Evolutionary conservation across 2,329 filamentous ascomycete genomes (phyloP).

Genomic region (Penicillium sp.): DNA sequence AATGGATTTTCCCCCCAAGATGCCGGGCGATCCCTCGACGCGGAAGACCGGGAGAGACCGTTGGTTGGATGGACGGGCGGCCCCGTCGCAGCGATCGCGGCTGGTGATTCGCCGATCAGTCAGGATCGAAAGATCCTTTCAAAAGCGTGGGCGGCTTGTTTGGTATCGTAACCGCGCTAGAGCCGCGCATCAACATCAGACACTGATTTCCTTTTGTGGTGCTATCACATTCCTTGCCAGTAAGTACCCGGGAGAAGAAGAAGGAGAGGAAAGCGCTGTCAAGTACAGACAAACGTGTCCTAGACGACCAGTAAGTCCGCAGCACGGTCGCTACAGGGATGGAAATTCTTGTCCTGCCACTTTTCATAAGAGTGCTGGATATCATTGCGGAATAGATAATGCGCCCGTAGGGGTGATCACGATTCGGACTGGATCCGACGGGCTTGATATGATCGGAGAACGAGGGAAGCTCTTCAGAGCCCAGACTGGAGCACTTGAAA

Average conservation of each 20-base stretch:
- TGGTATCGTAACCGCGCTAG: not conserved
- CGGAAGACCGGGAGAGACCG: slow-evolving; percentile 19
- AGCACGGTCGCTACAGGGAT: too few relatives aligned
- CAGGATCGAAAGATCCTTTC: not conserved
- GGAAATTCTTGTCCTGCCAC: not conserved
- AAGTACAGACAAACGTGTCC: not conserved
- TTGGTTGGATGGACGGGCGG: slow-evolving; percentile 10
- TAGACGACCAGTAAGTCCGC: not conserved
- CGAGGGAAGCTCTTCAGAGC: not conserved
- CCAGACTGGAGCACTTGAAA: not conserved
- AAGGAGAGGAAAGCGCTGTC: not conserved
- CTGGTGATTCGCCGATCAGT: slow-evolving; percentile 16
- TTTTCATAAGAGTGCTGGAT: not conserved
- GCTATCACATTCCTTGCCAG: not conserved
- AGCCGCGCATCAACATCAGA: not conserved
- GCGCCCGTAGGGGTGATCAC: slow-evolving; percentile 32
- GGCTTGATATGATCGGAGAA: not conserved
- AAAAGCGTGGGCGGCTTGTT: not conserved
- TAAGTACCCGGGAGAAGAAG: too few relatives aligned
- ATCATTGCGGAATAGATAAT: not conserved
- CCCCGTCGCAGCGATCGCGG: slow-evolving; percentile 11
- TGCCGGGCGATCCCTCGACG: slow-evolving; percentile 16
- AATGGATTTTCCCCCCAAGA: not conserved
- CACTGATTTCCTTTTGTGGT: not conserved
- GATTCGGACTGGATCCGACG: not conserved